These are phyloP conservation scores for Thuja plicata DNA, from an alignment of 83 land plant species.

Conservation along the genomic window DNA sequence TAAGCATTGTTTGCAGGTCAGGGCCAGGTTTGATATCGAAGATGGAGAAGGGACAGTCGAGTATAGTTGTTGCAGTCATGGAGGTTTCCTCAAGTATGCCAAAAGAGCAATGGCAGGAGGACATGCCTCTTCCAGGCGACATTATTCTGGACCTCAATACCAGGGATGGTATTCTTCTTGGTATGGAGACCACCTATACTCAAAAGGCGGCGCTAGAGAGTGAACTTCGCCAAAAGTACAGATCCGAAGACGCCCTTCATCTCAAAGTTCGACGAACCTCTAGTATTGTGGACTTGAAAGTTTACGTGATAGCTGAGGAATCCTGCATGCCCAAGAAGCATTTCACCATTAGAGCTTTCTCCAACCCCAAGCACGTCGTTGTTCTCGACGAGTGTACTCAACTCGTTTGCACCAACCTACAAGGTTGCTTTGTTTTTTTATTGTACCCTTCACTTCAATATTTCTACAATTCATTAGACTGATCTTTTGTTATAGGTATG, in stretches of 20 bases:
- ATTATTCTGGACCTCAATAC: constrained; percentile 26
- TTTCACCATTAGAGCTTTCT: constrained; percentile 32
- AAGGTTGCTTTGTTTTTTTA: constrained; percentile 22
- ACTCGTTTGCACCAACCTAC: constrained; percentile 22
- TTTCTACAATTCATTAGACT: too few species aligned
- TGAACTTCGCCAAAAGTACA: constrained; percentile 18
- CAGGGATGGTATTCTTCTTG: neutral
- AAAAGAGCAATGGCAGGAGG: constrained; percentile 32
- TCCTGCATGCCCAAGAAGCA: constrained; percentile 21
- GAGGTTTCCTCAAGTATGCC: constrained; percentile 25
- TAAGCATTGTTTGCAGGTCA: neutral
- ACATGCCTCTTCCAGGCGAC: constrained; percentile 46
- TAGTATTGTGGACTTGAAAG: constrained; percentile 16
- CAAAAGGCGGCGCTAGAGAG: constrained; percentile 23
- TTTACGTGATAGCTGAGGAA: constrained; percentile 21
- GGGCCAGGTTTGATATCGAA: neutral
- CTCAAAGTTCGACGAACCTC: constrained; percentile 28
- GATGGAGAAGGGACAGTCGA: neutral
- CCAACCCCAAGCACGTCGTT: constrained; percentile 35
- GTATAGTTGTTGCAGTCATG: constrained; percentile 29
- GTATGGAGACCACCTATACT: constrained; percentile 13
- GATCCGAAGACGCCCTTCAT: constrained; percentile 17
- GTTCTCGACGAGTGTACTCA: constrained; percentile 28
- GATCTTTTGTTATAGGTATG: too few species aligned
- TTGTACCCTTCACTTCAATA: too few species aligned